Conservation (phyloP, 2,329 filamentous ascomycete species). For the Penicillium freii region DNA sequence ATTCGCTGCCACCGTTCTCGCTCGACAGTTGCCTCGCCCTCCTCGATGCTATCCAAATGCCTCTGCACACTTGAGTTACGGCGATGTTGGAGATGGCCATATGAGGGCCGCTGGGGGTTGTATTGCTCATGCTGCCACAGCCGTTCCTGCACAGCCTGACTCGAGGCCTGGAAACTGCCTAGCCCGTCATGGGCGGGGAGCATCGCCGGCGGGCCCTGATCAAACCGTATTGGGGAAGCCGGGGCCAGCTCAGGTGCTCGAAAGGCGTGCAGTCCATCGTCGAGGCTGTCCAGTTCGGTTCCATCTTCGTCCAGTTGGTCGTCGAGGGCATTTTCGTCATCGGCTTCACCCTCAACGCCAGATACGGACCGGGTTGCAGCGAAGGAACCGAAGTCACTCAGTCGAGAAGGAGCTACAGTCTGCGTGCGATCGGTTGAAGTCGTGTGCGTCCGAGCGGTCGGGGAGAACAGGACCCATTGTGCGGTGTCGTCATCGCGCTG, state of each 20-base stretch:
- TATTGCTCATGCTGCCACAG: slow-evolving; percentile 85
- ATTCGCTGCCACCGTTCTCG: slow-evolving; percentile 78
- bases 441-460: slow-evolving; percentile 68
- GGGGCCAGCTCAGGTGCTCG: slow-evolving; percentile 58
- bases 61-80: slow-evolving; percentile 58
- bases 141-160: slow-evolving; percentile 69
- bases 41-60: slow-evolving; percentile 56
- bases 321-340: slow-evolving; percentile 55
- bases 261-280: slow-evolving; percentile 88
- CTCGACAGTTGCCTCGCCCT: slow-evolving; percentile 59
- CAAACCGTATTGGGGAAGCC: slow-evolving; percentile 44
- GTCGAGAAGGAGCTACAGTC: slow-evolving; percentile 67
- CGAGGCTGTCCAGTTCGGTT: slow-evolving; percentile 87
- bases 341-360: slow-evolving; percentile 32
- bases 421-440: slow-evolving; percentile 62
- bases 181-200: slow-evolving; percentile 91
- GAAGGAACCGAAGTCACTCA: slow-evolving; percentile 79
- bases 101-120: slow-evolving; percentile 65
- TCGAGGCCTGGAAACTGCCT: slow-evolving; percentile 73
- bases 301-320: slow-evolving; percentile 54
- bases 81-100: slow-evolving; percentile 43
- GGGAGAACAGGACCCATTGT: slow-evolving; percentile 96
- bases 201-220: slow-evolving; percentile 63
- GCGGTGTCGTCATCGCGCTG: slow-evolving; percentile 67
- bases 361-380: slow-evolving; percentile 61